Percentiles rank a stretch among this genome's conserved stretches.
These are phyloP conservation scores for Jacaranda mimosifolia DNA, from an alignment of 257 asterid genomes.

Conservation along the genomic window DNA sequence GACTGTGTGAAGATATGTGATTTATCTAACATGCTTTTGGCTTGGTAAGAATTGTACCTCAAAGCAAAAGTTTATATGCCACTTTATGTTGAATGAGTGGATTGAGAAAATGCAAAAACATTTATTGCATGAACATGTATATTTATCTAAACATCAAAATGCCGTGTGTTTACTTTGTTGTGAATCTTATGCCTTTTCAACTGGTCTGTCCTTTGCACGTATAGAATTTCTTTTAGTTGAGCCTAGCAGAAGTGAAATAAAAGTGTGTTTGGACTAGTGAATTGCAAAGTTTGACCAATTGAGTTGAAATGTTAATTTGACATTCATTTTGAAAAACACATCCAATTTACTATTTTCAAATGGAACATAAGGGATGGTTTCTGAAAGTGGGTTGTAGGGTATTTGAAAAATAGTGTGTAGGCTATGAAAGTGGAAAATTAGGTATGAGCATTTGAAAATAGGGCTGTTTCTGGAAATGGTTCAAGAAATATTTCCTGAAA, in stretches of 20 bases:
- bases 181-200: not conserved
- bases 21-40: conserved; percentile 22
- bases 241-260: not conserved
- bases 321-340: too few relatives aligned
- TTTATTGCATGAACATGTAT: conserved; percentile 4
- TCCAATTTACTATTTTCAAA: too few relatives aligned
- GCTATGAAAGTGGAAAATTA: not conserved
- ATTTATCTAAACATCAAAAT: not conserved
- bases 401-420: too few relatives aligned
- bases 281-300: too few relatives aligned
- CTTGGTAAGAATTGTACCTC: conserved; percentile 9
- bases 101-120: conserved; percentile 2
- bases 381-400: not conserved
- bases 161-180: not conserved
- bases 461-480: not conserved
- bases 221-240: not conserved
- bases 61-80: conserved; percentile 14
- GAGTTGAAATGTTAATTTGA: too few relatives aligned
- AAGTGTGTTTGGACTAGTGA: not conserved
- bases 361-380: too few relatives aligned
- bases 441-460: not conserved
- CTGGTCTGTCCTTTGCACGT: not conserved
- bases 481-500: not conserved
- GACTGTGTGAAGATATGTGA: conserved; percentile 12
- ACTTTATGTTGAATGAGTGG: conserved; percentile 1